These are phyloP conservation scores for Leishmania lainsoni DNA, from an alignment of 208 protist genomes.

Conservation along the genomic window DNA sequence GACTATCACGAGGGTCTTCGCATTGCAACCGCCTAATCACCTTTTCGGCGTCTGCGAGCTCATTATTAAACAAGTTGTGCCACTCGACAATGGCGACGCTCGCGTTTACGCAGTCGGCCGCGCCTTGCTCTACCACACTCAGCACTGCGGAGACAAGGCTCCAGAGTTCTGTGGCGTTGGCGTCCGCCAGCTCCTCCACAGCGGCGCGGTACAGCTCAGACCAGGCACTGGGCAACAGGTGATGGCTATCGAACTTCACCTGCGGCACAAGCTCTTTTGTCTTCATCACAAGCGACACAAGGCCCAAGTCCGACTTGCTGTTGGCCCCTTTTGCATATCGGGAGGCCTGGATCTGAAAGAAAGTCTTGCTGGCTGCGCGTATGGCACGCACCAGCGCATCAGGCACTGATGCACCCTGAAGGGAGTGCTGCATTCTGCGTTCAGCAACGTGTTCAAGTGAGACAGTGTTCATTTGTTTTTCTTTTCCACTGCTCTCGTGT, in stretches of 20 bases:
- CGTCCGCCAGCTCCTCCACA: constrained; percentile 29
- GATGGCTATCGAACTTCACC: neutral
- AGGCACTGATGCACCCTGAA: neutral
- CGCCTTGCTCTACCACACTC: constrained; percentile 45
- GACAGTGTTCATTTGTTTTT: neutral
- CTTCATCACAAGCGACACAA: constrained; percentile 15
- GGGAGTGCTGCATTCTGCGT: neutral
- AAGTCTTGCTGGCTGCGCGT: constrained; percentile 15
- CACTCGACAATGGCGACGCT: constrained; percentile 57
- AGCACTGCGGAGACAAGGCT: constrained; percentile 32
- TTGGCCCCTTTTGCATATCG: constrained; percentile 18
- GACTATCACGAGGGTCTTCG: constrained; percentile 6
- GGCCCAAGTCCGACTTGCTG: neutral
- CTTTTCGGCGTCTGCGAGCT: constrained; percentile 32
- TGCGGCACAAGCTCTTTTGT: constrained; percentile 10
- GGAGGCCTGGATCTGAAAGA: constrained; percentile 27
- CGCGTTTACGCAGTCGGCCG: constrained; percentile 40
- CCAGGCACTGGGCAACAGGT: constrained; percentile 31
- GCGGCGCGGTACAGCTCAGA: constrained; percentile 45
- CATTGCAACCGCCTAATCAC: constrained; percentile 32
- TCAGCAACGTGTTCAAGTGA: neutral
- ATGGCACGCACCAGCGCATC: constrained; percentile 29
- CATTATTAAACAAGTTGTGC: constrained; percentile 48
- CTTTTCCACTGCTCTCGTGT: too few relatives aligned
- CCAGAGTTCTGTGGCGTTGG: constrained; percentile 24